A percentile compares a stretch with the other conserved stretches of the same genome.
Conservation (phyloP, 371 early-diverging fungal species). For the Dentiscutata heterogama region DNA sequence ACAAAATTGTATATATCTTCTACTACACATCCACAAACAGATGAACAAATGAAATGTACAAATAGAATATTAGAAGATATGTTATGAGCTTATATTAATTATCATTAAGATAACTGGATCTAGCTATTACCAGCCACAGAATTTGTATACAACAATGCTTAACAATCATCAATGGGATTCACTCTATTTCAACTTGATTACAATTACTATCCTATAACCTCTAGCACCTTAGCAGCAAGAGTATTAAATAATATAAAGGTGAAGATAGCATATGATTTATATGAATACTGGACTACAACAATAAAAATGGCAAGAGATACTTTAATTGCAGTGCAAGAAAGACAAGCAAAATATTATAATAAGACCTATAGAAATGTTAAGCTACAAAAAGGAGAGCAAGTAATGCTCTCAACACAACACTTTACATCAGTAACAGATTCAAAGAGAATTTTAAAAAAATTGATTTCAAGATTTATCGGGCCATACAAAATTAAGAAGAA, state of each 20-base stretch:
- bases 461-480: neutral
- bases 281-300: conserved; percentile 40
- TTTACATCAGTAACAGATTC: neutral
- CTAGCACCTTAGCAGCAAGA: conserved; percentile 25
- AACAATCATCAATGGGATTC: conserved; percentile 48
- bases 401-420: neutral
- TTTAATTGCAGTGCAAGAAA: neutral
- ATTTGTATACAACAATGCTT: conserved; percentile 55
- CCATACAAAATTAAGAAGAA: conserved; percentile 28
- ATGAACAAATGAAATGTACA: neutral
- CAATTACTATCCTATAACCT: conserved; percentile 53
- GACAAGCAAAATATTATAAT: neutral
- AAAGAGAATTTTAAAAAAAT: neutral
- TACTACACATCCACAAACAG: neutral
- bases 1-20: neutral
- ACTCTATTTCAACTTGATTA: neutral
- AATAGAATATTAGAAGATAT: conserved; percentile 58
- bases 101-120: neutral
- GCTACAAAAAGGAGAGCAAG: neutral
- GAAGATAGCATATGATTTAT: conserved; percentile 18
- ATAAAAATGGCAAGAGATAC: conserved; percentile 12
- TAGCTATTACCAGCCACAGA: neutral
- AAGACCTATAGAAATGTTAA: neutral
- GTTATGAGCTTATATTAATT: conserved; percentile 53
- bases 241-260: conserved; percentile 20